A percentile compares a stretch with the other conserved stretches of the same genome.
phyloP scores from a whole-genome alignment of 192 early-diverging fungal species.

The Umbelopsis sp. region DNA sequence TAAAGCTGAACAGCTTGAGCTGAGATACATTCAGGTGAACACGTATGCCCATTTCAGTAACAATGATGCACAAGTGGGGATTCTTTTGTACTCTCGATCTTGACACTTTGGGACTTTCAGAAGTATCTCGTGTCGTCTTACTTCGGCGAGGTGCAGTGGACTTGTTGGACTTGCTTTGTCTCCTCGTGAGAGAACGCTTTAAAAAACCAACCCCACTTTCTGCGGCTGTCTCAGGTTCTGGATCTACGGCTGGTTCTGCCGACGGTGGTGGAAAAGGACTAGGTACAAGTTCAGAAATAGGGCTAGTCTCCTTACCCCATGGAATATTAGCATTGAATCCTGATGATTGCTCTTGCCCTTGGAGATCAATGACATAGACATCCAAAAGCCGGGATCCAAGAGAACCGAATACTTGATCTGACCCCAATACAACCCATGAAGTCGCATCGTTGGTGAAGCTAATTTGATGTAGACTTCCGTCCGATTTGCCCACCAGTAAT shows the following conservation, averaged over 20 bases:
- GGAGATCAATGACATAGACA: constrained; percentile 17
- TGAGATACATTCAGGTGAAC: constrained; percentile 22
- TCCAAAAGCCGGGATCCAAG: not conserved
- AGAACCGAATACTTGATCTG: not conserved
- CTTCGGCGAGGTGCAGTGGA: not conserved
- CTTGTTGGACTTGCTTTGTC: not conserved
- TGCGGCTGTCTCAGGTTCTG: not conserved
- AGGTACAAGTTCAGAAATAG: not conserved
- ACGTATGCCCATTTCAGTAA: not conserved
- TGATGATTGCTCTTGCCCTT: constrained; percentile 13
- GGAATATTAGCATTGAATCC: not conserved
- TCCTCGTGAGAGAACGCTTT: not conserved
- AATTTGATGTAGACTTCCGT: not conserved
- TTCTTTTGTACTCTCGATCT: constrained; percentile 16
- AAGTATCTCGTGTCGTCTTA: not conserved
- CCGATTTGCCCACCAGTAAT: not conserved
- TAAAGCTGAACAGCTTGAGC: constrained; percentile 19
- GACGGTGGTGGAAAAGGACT: not conserved
- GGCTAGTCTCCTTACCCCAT: too few species aligned
- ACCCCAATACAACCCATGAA: not conserved
- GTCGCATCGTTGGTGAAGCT: not conserved
- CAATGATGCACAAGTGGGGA: constrained; percentile 31
- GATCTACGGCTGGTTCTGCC: not conserved
- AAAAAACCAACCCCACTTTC: not conserved
- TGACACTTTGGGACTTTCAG: not conserved